Evolutionary conservation across 192 early-diverging fungal genomes (phyloP).

Genomic region (Coemansia sp.): DNA sequence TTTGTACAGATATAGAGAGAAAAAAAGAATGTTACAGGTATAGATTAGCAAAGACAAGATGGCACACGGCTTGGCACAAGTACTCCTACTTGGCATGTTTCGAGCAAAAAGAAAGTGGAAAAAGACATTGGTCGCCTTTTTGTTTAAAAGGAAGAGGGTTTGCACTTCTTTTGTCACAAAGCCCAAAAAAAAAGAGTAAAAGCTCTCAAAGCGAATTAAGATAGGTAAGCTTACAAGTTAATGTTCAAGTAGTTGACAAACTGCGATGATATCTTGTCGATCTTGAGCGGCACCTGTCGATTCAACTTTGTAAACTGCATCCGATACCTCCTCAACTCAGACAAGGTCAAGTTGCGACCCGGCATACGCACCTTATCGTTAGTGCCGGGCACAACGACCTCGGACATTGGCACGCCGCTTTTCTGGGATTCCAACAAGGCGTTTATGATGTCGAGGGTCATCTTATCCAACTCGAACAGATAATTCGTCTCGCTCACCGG

Average conservation of each 20-base stretch:
- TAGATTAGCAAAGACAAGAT: background rate
- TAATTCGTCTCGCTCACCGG: constrained; percentile 90
- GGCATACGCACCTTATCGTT: constrained; percentile 58
- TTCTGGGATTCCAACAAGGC: constrained; percentile 77
- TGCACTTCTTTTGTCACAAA: background rate
- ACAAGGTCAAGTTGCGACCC: constrained; percentile 66
- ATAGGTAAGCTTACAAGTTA: constrained; percentile 55
- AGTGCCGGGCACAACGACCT: constrained; percentile 60
- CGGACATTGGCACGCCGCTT: constrained; percentile 55
- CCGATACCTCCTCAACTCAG: constrained; percentile 76
- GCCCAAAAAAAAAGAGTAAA: background rate
- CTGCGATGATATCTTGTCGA: constrained; percentile 68
- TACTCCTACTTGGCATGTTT: background rate
- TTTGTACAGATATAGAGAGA: background rate
- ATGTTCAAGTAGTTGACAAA: constrained; percentile 95
- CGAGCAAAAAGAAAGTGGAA: background rate
- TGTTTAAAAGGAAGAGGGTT: background rate
- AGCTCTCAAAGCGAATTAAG: background rate
- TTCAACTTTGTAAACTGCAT: constrained; percentile 89
- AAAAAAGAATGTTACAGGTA: background rate
- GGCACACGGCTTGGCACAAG: background rate
- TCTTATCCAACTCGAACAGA: constrained; percentile 83
- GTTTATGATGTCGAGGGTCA: constrained; percentile 76
- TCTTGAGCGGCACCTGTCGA: constrained; percentile 73
- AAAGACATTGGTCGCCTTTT: background rate